Evolutionary conservation across 2,329 filamentous ascomycete genomes (phyloP), one percentile per base, ranked within the genome.

Genomic region (Fonsecaea erecta): DNA sequence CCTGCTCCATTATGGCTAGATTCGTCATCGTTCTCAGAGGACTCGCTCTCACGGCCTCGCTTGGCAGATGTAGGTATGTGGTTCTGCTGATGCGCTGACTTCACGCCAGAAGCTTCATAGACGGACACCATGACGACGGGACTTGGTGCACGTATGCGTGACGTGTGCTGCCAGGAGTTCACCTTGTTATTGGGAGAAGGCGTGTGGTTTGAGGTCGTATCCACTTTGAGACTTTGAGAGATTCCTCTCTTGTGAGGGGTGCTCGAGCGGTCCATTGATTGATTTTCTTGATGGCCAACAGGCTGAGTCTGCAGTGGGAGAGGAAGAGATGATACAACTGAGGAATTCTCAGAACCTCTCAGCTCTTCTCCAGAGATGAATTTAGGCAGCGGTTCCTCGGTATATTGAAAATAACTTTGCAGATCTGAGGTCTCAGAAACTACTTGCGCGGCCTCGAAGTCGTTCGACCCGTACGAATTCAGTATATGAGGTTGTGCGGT

Each of bases 71-170:
- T 68, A 43, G 65, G 58, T 76, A 77, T 43, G 18, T 12, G 26
- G 28, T 28, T 53, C 26, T 52, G 51, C 24, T 12, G 21, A 24
- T 7, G 32, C 37, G n/a, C 35, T 11, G 30, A 30, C 21, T 59
- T 52, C 30, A 32, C 48, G 8, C 53, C 52, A 16, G 57, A 43
- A 7, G 64, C 34, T 34, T 67, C 67, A 53, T 70, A 68, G 37
- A 60, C 78, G 30, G 80, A 80, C 2, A 83, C 75, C 40, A 77
- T 80, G 48, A 83, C 76, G 34, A 80, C 76, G 12, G 81, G 81
- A 63, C 81, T 82, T 3, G 54, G 62, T n/a, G 63, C 58, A 2
- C 60, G 58, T 32, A 64, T 56, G 18, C 16, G 48, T 24, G 60
- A 30, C 7, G 60, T 21, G 12, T 16, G 43, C 14, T 63, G 64